Percentiles rank a stretch among this genome's conserved stretches.
These are phyloP conservation scores for Solanum chiquidenum DNA, from an alignment of 257 asterid genomes.

Conservation along the genomic window DNA sequence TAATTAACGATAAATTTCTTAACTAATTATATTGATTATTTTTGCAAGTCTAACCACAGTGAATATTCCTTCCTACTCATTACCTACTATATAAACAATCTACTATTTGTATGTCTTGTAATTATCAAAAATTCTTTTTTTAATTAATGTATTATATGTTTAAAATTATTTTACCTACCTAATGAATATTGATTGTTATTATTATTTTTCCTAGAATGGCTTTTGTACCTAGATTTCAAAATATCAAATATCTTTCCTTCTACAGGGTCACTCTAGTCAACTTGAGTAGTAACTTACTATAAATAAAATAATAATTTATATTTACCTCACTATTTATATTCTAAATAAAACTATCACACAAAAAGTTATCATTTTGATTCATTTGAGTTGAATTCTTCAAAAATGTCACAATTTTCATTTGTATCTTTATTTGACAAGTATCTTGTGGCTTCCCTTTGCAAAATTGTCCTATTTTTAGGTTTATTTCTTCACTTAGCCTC, in stretches of 20 bases:
- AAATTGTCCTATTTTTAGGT: not conserved
- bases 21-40: not conserved
- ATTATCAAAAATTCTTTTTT: no score
- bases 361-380: not conserved
- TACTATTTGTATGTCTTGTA: not conserved
- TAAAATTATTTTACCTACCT: not conserved
- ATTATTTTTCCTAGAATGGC: not conserved
- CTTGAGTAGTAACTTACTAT: not conserved
- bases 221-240: not conserved
- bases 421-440: not conserved
- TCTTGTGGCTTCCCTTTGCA: not conserved
- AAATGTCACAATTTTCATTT: not conserved
- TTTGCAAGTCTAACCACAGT: not conserved
- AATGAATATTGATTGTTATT: not conserved
- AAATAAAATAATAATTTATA: no score
- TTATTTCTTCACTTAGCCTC: not conserved
- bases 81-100: not conserved
- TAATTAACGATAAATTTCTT: no score
- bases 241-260: not conserved
- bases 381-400: not conserved
- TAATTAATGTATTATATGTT: not conserved
- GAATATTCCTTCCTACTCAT: not conserved
- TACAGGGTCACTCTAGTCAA: not conserved
- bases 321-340: no score
- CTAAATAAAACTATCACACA: not conserved